These are phyloP conservation scores for Xylaria sp. DNA, from an alignment of 2,329 filamentous ascomycete genomes.

Conservation along the genomic window DNA sequence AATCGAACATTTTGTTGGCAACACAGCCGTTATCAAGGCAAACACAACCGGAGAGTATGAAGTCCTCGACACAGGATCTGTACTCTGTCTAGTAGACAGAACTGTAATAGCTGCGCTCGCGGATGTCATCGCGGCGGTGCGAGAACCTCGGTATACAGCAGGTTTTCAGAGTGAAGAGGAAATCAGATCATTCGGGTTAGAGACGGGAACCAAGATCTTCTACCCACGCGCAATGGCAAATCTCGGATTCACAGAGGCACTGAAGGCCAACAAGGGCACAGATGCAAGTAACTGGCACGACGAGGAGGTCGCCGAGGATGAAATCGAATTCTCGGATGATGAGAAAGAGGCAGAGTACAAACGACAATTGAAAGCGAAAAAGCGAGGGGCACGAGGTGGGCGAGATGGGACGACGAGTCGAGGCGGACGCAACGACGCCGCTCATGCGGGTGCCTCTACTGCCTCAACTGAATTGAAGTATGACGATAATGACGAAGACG, in stretches of 20 bases:
- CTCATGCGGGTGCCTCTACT: conserved; percentile 42
- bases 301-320: conserved; percentile 84
- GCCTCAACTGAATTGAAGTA: conserved; percentile 63
- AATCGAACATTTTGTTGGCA: conserved; percentile 79
- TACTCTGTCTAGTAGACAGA: conserved; percentile 79
- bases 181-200: conserved; percentile 69
- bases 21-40: conserved; percentile 78
- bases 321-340: conserved; percentile 95
- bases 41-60: conserved; percentile 80
- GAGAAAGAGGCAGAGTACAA: conserved; percentile 90
- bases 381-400: conserved; percentile 50
- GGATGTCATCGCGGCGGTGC: conserved; percentile 84
- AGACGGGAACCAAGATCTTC: conserved; percentile 73
- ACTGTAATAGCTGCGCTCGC: conserved; percentile 80
- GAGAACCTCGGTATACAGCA: conserved; percentile 85
- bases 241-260: conserved; percentile 84
- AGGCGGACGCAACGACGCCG: conserved; percentile 46
- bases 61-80: conserved; percentile 82
- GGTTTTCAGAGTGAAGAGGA: conserved; percentile 73
- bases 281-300: conserved; percentile 96
- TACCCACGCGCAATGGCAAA: conserved; percentile 80
- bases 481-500: conserved; percentile 71
- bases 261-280: conserved; percentile 82
- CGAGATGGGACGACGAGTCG: conserved; percentile 45
- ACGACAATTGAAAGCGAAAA: conserved; percentile 70